Conservation (phyloP, 2,329 filamentous ascomycete species). For the Epichloe gansuensis region DNA sequence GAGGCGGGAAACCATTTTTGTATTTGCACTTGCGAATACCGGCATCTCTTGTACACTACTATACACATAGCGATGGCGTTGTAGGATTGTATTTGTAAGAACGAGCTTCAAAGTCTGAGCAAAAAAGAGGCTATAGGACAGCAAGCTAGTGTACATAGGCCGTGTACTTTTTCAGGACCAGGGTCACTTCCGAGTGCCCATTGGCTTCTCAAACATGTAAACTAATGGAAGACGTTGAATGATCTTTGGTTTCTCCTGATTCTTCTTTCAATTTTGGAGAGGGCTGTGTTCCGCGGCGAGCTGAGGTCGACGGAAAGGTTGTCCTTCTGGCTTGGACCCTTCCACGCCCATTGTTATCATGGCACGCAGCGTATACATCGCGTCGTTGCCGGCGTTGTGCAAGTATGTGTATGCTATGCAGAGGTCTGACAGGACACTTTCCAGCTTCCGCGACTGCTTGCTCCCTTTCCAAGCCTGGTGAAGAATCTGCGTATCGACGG, state of each 20-base stretch:
- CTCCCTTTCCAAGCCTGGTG: conserved; percentile 50
- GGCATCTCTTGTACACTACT: conserved; percentile 21
- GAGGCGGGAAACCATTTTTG: too few relatives aligned
- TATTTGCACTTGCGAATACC: too few relatives aligned
- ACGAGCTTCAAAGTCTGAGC: conserved; percentile 8
- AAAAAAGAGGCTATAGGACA: background rate
- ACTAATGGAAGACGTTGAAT: background rate
- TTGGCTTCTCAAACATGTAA: conserved; percentile 4
- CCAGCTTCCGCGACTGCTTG: conserved; percentile 41
- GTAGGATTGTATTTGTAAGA: conserved; percentile 13
- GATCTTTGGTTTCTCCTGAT: too few relatives aligned
- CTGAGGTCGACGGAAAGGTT: background rate
- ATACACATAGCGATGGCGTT: conserved; percentile 34
- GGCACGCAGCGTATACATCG: conserved; percentile 62
- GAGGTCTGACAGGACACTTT: conserved; percentile 48
- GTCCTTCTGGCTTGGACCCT: background rate
- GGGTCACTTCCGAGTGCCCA: background rate
- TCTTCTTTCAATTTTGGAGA: background rate
- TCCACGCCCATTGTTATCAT: conserved; percentile 40
- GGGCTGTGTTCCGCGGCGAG: background rate
- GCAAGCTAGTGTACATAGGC: background rate
- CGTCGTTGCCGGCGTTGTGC: conserved; percentile 87
- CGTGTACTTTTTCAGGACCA: background rate
- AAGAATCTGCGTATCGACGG: conserved; percentile 61
- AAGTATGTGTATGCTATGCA: conserved; percentile 49